A percentile compares a stretch with the other conserved stretches of the same genome.
phyloP scores from a whole-genome alignment of 441 rosid genomes.

The Omphalea diandra region DNA sequence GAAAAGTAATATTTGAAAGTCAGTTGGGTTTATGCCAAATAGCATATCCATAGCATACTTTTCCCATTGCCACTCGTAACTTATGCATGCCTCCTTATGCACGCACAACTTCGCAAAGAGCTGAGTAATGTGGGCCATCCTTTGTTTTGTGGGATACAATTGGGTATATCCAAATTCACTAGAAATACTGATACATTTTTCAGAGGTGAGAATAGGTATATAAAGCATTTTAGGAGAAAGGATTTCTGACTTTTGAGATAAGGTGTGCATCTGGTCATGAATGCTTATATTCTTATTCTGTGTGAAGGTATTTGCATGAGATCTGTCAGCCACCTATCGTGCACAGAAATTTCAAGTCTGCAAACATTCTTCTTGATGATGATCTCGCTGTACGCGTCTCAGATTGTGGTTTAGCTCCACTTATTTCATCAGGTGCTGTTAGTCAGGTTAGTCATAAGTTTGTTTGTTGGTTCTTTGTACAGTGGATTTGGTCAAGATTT shows the following conservation, averaged over 20 bases:
- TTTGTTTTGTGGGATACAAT: not conserved
- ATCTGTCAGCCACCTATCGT: conserved; percentile 83
- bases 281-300: conserved; percentile 26
- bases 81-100: not conserved
- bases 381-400: conserved; percentile 73
- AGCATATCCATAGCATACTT: not conserved
- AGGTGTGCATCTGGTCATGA: conserved; percentile 1
- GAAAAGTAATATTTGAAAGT: not conserved
- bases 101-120: not conserved
- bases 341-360: conserved; percentile 88
- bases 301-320: conserved; percentile 87
- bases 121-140: not conserved
- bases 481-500: not conserved
- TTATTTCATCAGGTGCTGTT: conserved; percentile 80
- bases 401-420: conserved; percentile 88
- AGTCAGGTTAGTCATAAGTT: conserved; percentile 64
- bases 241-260: not conserved
- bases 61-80: not conserved
- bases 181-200: not conserved
- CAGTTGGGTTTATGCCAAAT: not conserved
- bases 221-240: not conserved
- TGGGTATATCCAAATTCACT: not conserved
- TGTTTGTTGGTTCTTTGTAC: conserved; percentile 9
- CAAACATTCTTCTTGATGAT: conserved; percentile 82
- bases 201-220: not conserved